phyloP scores from a whole-genome alignment of 805 yeast genomes.

The Huiozyma naganishii region DNA sequence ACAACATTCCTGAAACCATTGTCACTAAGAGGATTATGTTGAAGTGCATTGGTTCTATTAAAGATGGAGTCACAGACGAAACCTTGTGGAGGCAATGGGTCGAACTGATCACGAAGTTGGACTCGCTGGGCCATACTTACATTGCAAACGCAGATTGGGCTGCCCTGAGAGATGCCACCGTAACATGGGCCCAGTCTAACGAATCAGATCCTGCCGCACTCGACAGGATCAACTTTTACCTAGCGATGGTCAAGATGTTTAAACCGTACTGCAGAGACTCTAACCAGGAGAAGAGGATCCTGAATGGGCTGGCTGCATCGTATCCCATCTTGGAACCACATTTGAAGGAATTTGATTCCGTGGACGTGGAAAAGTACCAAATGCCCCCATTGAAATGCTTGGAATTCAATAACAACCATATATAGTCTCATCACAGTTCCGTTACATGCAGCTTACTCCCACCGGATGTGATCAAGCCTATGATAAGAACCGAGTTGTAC shows the following conservation, averaged over 20 bases:
- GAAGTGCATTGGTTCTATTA: slow-evolving; percentile 55
- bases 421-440: too few relatives aligned
- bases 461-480: too few relatives aligned
- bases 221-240: slow-evolving; percentile 39
- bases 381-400: background rate
- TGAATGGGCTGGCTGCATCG: background rate
- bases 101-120: slow-evolving; percentile 37
- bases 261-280: slow-evolving; percentile 32
- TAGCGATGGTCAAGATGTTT: slow-evolving; percentile 37
- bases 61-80: slow-evolving; percentile 27
- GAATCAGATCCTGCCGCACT: slow-evolving; percentile 4
- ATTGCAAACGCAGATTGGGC: slow-evolving; percentile 79
- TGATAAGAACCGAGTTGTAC: background rate
- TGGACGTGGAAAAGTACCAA: background rate
- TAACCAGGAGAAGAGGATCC: slow-evolving; percentile 24
- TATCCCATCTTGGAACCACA: background rate
- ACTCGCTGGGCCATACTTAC: slow-evolving; percentile 39
- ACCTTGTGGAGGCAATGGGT: slow-evolving; percentile 50
- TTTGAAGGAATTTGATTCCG: background rate
- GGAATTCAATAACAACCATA: background rate
- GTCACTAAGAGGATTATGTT: slow-evolving; percentile 60
- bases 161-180: slow-evolving; percentile 64
- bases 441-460: too few relatives aligned
- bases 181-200: slow-evolving; percentile 11
- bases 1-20: slow-evolving; percentile 45